phyloP scores from a whole-genome alignment of 495 filamentous ascomycete species.

The Staphylotrichum longicolle region DNA sequence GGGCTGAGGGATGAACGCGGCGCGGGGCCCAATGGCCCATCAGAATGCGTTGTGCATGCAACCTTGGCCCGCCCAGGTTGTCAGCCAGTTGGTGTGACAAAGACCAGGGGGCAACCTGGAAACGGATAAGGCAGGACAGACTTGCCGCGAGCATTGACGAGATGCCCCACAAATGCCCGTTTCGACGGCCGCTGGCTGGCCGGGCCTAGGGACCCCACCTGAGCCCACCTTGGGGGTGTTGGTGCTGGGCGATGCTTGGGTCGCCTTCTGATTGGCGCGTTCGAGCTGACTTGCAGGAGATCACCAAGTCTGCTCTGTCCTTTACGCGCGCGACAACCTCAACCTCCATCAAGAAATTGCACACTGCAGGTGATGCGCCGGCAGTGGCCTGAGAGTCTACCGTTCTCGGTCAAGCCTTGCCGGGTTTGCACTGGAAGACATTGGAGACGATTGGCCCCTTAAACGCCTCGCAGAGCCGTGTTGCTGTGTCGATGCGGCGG shows the following conservation, averaged over 20 bases:
- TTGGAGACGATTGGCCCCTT: no score
- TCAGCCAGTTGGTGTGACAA: slow-evolving; percentile 17
- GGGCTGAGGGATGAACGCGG: slow-evolving; percentile 17
- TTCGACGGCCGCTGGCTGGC: slow-evolving; percentile 7
- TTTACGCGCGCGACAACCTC: slow-evolving; percentile 29
- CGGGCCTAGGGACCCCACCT: not conserved
- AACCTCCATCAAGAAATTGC: slow-evolving; percentile 4
- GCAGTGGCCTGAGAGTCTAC: not conserved
- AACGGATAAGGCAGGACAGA: not conserved
- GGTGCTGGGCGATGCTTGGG: not conserved
- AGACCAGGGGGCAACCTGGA: slow-evolving; percentile 16
- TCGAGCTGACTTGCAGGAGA: slow-evolving; percentile 20
- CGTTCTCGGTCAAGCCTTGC: not conserved
- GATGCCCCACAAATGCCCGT: slow-evolving; percentile 7
- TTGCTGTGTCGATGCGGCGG: no score
- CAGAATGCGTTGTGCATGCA: slow-evolving; percentile 9
- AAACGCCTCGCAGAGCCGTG: no score
- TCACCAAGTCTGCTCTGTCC: slow-evolving; percentile 20
- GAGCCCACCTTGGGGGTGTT: not conserved
- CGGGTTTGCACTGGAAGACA: not conserved
- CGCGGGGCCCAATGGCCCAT: slow-evolving; percentile 8
- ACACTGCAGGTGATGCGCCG: slow-evolving; percentile 13
- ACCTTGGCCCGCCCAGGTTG: slow-evolving; percentile 1
- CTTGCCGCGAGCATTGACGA: not conserved
- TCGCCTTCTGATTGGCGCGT: not conserved